Base-by-base conservation (phyloP, 441 rosid species). In the Bocquillonia castaneifolia region DNA sequence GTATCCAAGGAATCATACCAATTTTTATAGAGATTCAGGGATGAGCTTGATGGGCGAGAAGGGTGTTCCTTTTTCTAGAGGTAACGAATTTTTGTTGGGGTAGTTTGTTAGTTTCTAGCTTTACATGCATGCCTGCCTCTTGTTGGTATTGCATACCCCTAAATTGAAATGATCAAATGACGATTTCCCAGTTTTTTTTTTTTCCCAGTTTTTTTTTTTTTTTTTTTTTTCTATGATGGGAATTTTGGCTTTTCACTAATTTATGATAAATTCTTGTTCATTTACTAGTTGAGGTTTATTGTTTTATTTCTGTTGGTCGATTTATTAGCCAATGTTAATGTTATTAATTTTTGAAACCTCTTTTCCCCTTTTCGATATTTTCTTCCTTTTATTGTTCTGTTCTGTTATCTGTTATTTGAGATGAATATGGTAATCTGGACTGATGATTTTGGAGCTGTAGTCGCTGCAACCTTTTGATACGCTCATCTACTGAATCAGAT, bases 201-300 rank as follows among this genome's bases (percentile, higher is more conserved):
- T 71, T 79, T 73, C 86, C 85, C 84, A 51, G 68, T 61, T 74
- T 50, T 18, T 81, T n/a, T n/a, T n/a, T 81, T 84, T 76, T 72
- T 72, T 40, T 78, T 73, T 44, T 7, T 80, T 80, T 82, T 75
- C 74, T 73, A 39, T 76, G 79, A 65, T 71, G 88, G 88, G 84
- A 77, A 68, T 76, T 79, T 82, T 77, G 42, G 75, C 45, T 39
- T 78, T 63, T 57, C 48, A 57, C 67, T 78, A 76, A 75, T 76
- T 67, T 69, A 69, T 62, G 66, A 64, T 66, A 64, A 79, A 59
- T 65, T 53, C 59, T 63, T 77, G 48, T 52, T 51, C 48, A 23
- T 39, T 55, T 32, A 36, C 63, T 26, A 18, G 25, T 44, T 51
- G n/a, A 37, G 65, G 44, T 76, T 72, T 63, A 70, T 48, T 68